Evolutionary conservation across 768 basidiomycete genomes (phyloP).

Genomic region (Boletus vermiculosoides): DNA sequence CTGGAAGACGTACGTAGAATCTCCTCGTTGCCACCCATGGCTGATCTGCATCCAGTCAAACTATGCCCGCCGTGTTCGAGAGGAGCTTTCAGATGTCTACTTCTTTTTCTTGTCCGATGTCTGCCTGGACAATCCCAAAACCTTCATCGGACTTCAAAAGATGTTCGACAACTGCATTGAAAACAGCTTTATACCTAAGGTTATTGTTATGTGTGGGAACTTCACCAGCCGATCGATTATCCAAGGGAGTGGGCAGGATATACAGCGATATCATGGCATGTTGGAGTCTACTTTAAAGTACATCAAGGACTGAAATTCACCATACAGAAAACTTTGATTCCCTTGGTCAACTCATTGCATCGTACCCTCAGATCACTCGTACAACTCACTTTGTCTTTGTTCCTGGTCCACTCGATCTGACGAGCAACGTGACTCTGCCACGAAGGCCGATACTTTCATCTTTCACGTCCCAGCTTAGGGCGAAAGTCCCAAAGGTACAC

Average conservation of each 20-base stretch:
- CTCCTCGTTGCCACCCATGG: neutral
- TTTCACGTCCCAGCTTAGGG: constrained; percentile 65
- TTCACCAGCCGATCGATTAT: constrained; percentile 83
- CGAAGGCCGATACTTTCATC: constrained; percentile 76
- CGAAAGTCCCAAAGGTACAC: constrained; percentile 74
- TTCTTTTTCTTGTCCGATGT: constrained; percentile 96
- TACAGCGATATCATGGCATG: constrained; percentile 83
- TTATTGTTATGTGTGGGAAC: constrained; percentile 93
- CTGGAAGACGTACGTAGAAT: constrained; percentile 75
- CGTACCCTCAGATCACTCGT: constrained; percentile 74
- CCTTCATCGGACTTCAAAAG: constrained; percentile 72
- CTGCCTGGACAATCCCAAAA: constrained; percentile 89
- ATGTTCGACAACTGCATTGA: constrained; percentile 91
- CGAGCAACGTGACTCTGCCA: constrained; percentile 77
- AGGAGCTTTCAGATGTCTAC: constrained; percentile 72
- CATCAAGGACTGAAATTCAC: constrained; percentile 2
- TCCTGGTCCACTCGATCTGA: constrained; percentile 90
- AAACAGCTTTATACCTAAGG: constrained; percentile 80
- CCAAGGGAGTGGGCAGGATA: constrained; percentile 73
- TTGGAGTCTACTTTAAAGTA: neutral
- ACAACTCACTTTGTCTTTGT: constrained; percentile 90
- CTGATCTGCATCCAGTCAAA: constrained; percentile 46
- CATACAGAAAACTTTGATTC: constrained; percentile 81
- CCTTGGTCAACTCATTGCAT: constrained; percentile 79
- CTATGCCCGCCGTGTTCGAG: constrained; percentile 58